Percentiles rank a stretch among this genome's conserved stretches.
These are phyloP conservation scores for Ormosia semicastrata DNA, from an alignment of 306 rosid genomes.

Conservation along the genomic window DNA sequence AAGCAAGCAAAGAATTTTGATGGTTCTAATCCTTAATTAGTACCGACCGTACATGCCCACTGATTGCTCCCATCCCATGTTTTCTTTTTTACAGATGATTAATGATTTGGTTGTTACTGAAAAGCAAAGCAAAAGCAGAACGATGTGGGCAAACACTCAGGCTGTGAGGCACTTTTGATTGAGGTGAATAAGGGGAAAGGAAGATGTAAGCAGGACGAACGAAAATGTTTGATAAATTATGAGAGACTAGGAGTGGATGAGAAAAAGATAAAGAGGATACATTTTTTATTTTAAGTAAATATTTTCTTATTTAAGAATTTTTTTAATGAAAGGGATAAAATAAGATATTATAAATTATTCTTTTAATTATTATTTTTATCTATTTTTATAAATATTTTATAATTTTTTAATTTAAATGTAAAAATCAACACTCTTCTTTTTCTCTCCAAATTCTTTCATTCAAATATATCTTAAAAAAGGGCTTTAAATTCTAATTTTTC, in stretches of 20 bases:
- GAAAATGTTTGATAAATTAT: too few species aligned
- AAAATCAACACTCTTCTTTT: too few species aligned
- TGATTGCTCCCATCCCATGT: not conserved
- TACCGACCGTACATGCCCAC: not conserved
- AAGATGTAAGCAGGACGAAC: too few species aligned
- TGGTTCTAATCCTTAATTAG: not conserved
- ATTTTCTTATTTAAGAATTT: not conserved
- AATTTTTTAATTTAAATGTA: too few species aligned
- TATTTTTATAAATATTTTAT: not conserved
- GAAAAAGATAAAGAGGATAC: not conserved
- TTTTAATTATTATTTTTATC: not conserved
- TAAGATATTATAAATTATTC: too few species aligned
- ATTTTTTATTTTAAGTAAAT: not conserved
- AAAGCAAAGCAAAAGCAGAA: not conserved
- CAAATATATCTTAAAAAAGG: too few species aligned
- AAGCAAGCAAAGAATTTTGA: conserved; percentile 1
- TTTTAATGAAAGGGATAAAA: not conserved
- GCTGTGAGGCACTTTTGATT: not conserved
- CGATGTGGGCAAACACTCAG: too few species aligned
- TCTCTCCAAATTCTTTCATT: too few species aligned
- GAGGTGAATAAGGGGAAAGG: not conserved
- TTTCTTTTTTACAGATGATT: not conserved
- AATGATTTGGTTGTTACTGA: conserved; percentile 6
- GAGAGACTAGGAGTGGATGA: not conserved
- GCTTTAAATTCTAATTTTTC: too few species aligned